Evolutionary conservation across 106 monocot genomes (phyloP).

Genomic region (Dioscorea alata): DNA sequence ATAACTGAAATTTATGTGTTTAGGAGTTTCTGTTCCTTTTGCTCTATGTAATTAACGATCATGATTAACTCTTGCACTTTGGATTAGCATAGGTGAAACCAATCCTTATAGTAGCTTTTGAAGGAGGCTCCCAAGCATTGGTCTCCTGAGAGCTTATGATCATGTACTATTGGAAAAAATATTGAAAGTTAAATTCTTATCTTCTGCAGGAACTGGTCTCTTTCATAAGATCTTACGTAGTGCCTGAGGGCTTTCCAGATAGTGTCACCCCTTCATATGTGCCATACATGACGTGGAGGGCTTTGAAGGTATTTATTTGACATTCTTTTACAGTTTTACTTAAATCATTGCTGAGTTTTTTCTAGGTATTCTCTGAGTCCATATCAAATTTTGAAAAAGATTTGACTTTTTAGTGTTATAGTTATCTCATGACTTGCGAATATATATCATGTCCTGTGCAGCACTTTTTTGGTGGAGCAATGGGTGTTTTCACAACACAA

Average conservation of each 20-base stretch:
- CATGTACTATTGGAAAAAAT: background rate
- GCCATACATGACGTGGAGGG: conserved; percentile 99
- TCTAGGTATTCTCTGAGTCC: no score
- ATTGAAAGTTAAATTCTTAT: background rate
- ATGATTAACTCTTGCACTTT: no score
- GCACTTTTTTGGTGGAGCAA: conserved; percentile 99
- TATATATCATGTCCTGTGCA: conserved; percentile 14
- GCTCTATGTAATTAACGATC: background rate
- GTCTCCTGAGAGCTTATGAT: no score
- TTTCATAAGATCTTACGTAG: conserved; percentile 92
- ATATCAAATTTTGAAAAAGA: no score
- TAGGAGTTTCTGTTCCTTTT: background rate
- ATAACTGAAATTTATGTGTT: background rate
- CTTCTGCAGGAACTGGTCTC: conserved; percentile 68
- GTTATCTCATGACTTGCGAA: background rate
- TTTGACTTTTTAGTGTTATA: background rate
- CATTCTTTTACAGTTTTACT: background rate
- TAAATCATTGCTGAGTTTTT: no score
- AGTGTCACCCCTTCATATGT: conserved; percentile 98
- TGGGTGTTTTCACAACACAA: conserved; percentile 95
- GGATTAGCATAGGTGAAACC: background rate
- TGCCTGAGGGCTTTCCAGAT: conserved; percentile 97
- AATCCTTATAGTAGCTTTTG: background rate
- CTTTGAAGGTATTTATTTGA: conserved; percentile 65
- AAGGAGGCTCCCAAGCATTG: background rate